Percentiles rank a stretch among this genome's conserved stretches.
These are phyloP conservation scores for Ogataea haglerorum DNA, from an alignment of 805 yeast genomes.

Conservation along the genomic window DNA sequence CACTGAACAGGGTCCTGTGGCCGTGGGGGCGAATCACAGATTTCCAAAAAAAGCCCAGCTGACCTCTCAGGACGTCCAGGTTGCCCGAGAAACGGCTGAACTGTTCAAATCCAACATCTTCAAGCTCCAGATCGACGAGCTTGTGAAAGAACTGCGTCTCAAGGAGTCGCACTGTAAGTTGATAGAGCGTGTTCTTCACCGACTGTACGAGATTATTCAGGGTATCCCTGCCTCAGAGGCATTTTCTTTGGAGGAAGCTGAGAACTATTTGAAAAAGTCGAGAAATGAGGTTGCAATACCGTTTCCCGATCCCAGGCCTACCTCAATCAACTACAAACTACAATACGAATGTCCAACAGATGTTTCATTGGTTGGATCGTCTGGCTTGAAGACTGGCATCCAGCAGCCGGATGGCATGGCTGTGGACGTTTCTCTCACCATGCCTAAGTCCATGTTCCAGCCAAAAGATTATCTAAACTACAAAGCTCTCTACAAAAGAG, in stretches of 20 bases:
- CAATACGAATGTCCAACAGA: conserved; percentile 66
- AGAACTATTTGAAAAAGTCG: conserved; percentile 42
- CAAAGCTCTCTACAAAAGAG: conserved; percentile 84
- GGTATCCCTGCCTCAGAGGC: conserved; percentile 55
- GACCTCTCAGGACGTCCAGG: conserved; percentile 80
- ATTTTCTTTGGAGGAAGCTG: conserved; percentile 57
- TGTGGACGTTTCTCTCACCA: conserved; percentile 76
- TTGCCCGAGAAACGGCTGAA: conserved; percentile 92
- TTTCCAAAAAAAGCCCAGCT: conserved; percentile 21
- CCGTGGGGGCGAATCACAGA: neutral
- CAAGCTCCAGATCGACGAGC: conserved; percentile 91
- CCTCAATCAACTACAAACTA: conserved; percentile 63
- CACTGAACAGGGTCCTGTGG: neutral
- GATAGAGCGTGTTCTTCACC: conserved; percentile 73
- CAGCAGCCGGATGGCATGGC: conserved; percentile 57
- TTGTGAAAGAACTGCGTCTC: conserved; percentile 73
- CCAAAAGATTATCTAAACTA: conserved; percentile 88
- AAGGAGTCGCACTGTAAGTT: conserved; percentile 63
- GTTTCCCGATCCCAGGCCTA: conserved; percentile 87
- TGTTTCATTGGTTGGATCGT: conserved; percentile 82
- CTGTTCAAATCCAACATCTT: conserved; percentile 92
- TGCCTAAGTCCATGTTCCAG: conserved; percentile 74
- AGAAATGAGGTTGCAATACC: conserved; percentile 62
- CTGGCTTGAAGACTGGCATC: conserved; percentile 81
- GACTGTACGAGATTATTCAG: conserved; percentile 65